Conservation (phyloP, 345 rosid genomes). For the Angophora floribunda region DNA sequence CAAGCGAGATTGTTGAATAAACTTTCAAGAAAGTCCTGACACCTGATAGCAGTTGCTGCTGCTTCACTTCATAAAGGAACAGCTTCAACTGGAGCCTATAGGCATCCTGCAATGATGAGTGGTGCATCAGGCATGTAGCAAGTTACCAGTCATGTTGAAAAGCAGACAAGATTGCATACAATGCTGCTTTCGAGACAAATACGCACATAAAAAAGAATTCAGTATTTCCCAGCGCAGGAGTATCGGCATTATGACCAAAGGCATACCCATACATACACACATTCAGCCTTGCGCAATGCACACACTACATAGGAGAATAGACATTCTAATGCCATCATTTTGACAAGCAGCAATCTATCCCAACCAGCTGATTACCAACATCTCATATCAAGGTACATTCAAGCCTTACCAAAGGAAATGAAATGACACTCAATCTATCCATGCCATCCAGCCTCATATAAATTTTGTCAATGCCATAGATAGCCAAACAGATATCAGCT, state of each 20-base stretch:
- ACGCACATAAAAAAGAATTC: not conserved
- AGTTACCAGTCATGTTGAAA: not conserved
- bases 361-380: not conserved
- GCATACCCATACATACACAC: not conserved
- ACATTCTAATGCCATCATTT: not conserved
- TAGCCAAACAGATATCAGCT: not conserved
- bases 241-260: not conserved
- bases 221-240: not conserved
- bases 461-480: not conserved
- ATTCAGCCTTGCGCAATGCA: not conserved
- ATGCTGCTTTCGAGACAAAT: not conserved
- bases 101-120: constrained; percentile 58
- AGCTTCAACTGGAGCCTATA: constrained; percentile 92
- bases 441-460: not conserved
- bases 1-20: constrained; percentile 76
- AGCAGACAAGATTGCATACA: not conserved
- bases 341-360: not conserved
- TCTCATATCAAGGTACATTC: not conserved
- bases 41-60: constrained; percentile 80
- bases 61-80: constrained; percentile 91
- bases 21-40: constrained; percentile 82
- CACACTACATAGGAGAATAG: not conserved
- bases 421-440: not conserved
- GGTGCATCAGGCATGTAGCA: not conserved
- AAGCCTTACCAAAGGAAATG: not conserved